These are phyloP conservation scores for Mollisiaceae sp. DNA, from an alignment of 2,329 filamentous ascomycete genomes.

Conservation along the genomic window DNA sequence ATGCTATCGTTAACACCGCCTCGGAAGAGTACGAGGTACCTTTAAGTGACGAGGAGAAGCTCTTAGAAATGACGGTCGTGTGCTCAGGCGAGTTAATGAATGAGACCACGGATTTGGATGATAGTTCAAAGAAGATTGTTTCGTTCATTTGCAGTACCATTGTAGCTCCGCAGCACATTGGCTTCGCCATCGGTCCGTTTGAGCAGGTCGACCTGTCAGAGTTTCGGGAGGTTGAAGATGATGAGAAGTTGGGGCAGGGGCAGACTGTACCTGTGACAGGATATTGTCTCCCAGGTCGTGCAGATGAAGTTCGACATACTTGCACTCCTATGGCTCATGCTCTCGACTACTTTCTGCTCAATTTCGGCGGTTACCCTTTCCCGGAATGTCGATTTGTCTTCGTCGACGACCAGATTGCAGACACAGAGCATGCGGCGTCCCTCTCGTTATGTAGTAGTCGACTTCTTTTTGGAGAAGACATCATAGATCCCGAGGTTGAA, in stretches of 20 bases:
- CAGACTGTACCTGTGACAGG: conserved; percentile 89
- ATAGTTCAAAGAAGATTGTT: conserved; percentile 84
- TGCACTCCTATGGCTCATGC: conserved; percentile 84
- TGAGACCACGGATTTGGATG: conserved; percentile 76
- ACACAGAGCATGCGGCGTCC: conserved; percentile 79
- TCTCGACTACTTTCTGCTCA: conserved; percentile 89
- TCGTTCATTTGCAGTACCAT: conserved; percentile 79
- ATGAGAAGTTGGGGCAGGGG: conserved; percentile 80
- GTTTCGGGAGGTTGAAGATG: conserved; percentile 87
- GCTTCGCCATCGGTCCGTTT: conserved; percentile 93
- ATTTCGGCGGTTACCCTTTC: conserved; percentile 90
- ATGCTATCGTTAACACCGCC: conserved; percentile 19
- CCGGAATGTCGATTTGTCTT: conserved; percentile 93
- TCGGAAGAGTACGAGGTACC: conserved; percentile 43
- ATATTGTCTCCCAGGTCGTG: conserved; percentile 85
- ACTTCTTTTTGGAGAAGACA: conserved; percentile 80
- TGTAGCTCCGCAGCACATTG: conserved; percentile 85
- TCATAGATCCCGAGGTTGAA: conserved; percentile 84
- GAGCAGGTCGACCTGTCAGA: conserved; percentile 90
- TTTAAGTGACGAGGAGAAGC: conserved; percentile 78
- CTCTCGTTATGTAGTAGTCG: conserved; percentile 87
- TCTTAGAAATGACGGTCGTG: conserved; percentile 86
- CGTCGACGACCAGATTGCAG: conserved; percentile 82
- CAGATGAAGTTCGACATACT: conserved; percentile 83
- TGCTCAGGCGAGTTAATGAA: conserved; percentile 90